Evolutionary conservation across 2,329 filamentous ascomycete genomes (phyloP).

Genomic region (Chrysoporthe austroafricana): DNA sequence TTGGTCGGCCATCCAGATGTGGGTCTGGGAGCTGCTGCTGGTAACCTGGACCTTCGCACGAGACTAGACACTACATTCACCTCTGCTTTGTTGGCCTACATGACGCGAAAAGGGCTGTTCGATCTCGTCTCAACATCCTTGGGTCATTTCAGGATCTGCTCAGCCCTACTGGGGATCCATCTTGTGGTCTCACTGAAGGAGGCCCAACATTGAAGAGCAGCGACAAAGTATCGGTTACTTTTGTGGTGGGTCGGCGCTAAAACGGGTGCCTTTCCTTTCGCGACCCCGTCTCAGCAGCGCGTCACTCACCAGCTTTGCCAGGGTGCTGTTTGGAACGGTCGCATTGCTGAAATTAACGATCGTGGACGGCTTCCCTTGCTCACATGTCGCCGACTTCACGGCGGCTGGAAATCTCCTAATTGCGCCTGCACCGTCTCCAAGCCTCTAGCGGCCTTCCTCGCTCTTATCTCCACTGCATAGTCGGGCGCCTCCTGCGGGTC

Average conservation of each 20-base stretch:
- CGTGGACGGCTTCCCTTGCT: slow-evolving; percentile 9
- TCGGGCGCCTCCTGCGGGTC: slow-evolving; percentile 23
- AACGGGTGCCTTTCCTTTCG: slow-evolving; percentile 9
- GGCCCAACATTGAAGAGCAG: background rate
- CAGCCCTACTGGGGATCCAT: background rate
- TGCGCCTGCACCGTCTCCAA: slow-evolving; percentile 16
- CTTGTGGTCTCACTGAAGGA: background rate
- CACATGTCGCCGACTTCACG: background rate
- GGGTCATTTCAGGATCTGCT: background rate
- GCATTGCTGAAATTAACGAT: slow-evolving; percentile 3
- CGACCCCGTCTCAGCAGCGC: slow-evolving; percentile 11
- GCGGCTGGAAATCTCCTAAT: slow-evolving; percentile 1
- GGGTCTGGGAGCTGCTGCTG: background rate
- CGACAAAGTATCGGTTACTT: slow-evolving; percentile 34
- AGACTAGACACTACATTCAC: background rate
- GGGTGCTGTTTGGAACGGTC: background rate
- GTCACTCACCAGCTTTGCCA: slow-evolving; percentile 1
- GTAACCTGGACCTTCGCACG: background rate
- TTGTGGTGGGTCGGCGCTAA: background rate
- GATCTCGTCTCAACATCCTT: background rate
- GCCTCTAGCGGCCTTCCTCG: slow-evolving; percentile 21
- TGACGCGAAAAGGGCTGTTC: background rate
- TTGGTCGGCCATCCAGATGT: background rate
- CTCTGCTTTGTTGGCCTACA: background rate
- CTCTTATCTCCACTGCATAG: slow-evolving; percentile 3